Conservation (phyloP, 257 asterid genomes). For the Solanum lignicaule region DNA sequence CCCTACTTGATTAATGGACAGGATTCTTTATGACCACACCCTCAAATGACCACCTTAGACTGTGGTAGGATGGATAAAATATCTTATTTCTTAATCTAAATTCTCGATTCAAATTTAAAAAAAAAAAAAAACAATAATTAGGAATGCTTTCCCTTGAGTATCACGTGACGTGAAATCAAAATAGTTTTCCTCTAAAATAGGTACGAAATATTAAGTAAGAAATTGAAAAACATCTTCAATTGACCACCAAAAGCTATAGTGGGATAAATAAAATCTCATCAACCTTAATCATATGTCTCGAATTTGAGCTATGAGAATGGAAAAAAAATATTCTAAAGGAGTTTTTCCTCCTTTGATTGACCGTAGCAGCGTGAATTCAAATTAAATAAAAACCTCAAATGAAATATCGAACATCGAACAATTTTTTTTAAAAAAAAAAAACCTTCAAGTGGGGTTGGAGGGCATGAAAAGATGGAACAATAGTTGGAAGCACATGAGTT, state of each 20-base stretch:
- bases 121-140: background rate
- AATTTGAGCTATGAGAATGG: no score
- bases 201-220: background rate
- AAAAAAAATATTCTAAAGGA: background rate
- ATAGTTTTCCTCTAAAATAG: background rate
- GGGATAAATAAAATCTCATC: background rate
- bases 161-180: background rate
- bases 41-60: no score
- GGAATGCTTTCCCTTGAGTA: rapidly evolving
- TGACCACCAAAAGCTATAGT: background rate
- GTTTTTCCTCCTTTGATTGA: background rate
- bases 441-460: background rate
- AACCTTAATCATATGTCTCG: background rate
- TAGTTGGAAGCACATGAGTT: conserved; percentile 72
- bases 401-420: background rate
- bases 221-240: background rate
- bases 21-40: background rate
- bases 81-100: background rate
- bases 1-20: background rate
- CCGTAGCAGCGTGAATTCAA: rapidly evolving
- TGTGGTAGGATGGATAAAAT: background rate
- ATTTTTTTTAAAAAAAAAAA: no score
- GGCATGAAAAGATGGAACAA: conserved; percentile 50
- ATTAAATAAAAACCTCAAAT: background rate
- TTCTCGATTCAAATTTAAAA: background rate